Percentiles rank a stretch among this genome's conserved stretches.
Evolutionary conservation across 1,284 basidiomycete species (phyloP).

Genomic region (Apiotrichum akiyoshidainum): DNA sequence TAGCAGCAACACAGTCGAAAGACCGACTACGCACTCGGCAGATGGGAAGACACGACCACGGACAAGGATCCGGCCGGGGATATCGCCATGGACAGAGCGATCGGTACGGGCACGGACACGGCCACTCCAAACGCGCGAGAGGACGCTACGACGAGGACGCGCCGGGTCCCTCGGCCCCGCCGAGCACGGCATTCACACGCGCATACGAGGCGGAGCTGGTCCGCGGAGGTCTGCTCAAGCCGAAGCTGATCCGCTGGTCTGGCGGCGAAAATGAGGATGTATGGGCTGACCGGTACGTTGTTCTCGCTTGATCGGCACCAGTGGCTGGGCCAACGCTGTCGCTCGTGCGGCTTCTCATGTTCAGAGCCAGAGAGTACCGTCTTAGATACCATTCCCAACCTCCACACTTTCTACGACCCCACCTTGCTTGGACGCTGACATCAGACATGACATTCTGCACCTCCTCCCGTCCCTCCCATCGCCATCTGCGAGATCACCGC

Average conservation of each 20-base stretch:
- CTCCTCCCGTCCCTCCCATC: slow-evolving; percentile 57
- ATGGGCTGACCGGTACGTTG: slow-evolving; percentile 42
- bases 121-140: not conserved
- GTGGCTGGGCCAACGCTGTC: no score
- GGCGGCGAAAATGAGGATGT: slow-evolving; percentile 25
- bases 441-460: slow-evolving; percentile 74
- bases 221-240: slow-evolving; percentile 4
- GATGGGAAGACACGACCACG: slow-evolving; percentile 4
- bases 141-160: not conserved
- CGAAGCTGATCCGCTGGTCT: slow-evolving; percentile 29
- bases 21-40: not conserved
- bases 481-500: slow-evolving; percentile 6
- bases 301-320: not conserved
- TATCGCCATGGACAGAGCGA: not conserved
- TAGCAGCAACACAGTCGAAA: not conserved
- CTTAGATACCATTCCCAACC: no score
- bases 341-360: no score
- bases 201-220: slow-evolving; percentile 43
- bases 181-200: slow-evolving; percentile 15
- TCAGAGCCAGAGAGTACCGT: no score
- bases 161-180: not conserved
- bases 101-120: no score
- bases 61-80: not conserved
- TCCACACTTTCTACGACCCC: no score
- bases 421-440: no score